Percentiles rank a stretch among this genome's conserved stretches.
These are phyloP conservation scores for Lagenidium giganteum DNA, from an alignment of 352 stramenopile genomes.

Conservation along the genomic window DNA sequence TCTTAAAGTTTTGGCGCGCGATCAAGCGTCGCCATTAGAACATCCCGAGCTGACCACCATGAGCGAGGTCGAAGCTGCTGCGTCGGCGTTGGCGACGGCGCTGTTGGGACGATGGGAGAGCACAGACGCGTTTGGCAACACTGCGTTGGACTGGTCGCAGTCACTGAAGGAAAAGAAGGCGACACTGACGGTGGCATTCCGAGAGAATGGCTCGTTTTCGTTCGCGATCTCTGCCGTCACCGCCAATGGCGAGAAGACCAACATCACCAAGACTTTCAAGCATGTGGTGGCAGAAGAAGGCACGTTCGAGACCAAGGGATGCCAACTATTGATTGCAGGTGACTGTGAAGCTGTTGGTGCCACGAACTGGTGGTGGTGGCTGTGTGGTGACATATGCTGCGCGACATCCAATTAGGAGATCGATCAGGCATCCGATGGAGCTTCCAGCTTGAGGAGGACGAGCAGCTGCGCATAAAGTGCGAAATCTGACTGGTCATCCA, in stretches of 20 bases:
- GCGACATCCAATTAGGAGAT: constrained; percentile 22
- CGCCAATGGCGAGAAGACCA: constrained; percentile 4
- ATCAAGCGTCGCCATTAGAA: too few species aligned
- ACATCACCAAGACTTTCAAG: constrained; percentile 47
- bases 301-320: constrained; percentile 24
- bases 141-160: constrained; percentile 67
- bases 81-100: too few species aligned
- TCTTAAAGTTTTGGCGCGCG: too few species aligned
- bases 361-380: background rate
- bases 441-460: constrained; percentile 62
- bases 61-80: too few species aligned
- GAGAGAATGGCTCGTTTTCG: constrained; percentile 22
- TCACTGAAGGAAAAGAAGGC: constrained; percentile 48
- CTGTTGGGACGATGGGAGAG: constrained; percentile 47
- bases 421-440: constrained; percentile 55
- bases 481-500: background rate
- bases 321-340: constrained; percentile 26
- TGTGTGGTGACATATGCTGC: background rate
- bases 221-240: constrained; percentile 29
- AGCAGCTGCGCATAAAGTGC: constrained; percentile 50
- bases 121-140: constrained; percentile 76
- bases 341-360: constrained; percentile 1
- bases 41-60: too few species aligned
- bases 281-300: constrained; percentile 46
- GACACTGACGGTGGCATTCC: constrained; percentile 37